These are phyloP conservation scores for Fusarium vanettenii DNA, from an alignment of 2,329 filamentous ascomycete species.

Conservation along the genomic window DNA sequence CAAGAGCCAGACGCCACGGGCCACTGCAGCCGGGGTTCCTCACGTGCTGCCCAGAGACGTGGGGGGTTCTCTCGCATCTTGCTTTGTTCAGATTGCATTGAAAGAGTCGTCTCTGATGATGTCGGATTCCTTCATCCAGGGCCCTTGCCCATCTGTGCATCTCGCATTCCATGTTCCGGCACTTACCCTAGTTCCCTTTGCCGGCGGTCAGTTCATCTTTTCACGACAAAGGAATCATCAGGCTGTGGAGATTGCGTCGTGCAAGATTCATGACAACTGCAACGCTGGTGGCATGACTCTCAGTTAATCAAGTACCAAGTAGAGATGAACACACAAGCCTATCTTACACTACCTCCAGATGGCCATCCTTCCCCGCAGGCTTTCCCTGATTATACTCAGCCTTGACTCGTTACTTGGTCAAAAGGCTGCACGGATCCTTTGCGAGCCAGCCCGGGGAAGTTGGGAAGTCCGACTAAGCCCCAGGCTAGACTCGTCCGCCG, in stretches of 20 bases:
- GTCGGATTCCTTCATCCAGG: not conserved
- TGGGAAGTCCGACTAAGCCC: not conserved
- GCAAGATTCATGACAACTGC: not conserved
- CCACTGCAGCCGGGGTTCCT: slow-evolving; percentile 36
- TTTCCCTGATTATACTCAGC: not conserved
- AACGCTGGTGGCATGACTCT: not conserved
- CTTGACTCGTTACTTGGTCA: not conserved
- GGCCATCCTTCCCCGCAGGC: not conserved
- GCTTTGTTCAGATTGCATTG: not conserved
- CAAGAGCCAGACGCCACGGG: slow-evolving; percentile 19
- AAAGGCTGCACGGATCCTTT: slow-evolving; percentile 6
- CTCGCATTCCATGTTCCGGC: not conserved
- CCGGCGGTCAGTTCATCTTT: not conserved
- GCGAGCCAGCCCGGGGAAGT: not conserved
- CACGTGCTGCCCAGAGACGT: slow-evolving; percentile 35
- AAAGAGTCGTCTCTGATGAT: not conserved
- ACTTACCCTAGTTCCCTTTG: not conserved
- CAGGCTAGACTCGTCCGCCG: slow-evolving; percentile 35
- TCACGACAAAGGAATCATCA: not conserved
- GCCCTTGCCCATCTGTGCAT: not conserved
- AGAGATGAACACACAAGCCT: not conserved
- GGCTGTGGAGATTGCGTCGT: not conserved
- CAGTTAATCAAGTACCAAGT: not conserved
- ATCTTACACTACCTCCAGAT: not conserved
- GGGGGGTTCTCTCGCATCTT: slow-evolving; percentile 27